These are phyloP conservation scores for Rutstroemia sp. DNA, from an alignment of 2,329 filamentous ascomycete species.

Conservation along the genomic window DNA sequence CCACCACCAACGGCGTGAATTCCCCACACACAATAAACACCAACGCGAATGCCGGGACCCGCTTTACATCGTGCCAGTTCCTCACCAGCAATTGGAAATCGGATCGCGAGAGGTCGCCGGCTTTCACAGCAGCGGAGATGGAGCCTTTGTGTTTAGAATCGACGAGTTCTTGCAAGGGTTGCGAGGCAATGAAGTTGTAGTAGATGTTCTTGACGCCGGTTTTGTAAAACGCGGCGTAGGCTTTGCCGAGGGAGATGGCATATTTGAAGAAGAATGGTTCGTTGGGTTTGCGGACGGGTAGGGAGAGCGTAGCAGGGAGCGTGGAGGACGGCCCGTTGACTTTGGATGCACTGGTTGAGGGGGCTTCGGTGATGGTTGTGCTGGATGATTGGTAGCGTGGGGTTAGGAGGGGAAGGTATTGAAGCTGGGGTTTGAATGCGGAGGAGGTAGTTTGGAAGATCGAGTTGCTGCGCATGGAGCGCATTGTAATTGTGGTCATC, in stretches of 20 bases:
- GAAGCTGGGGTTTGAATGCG: slow-evolving; percentile 31
- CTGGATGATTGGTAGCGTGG: slow-evolving; percentile 30
- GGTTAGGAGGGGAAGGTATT: slow-evolving; percentile 31
- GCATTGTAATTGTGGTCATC: slow-evolving; percentile 22
- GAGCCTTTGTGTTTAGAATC: slow-evolving; percentile 32
- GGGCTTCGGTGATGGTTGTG: slow-evolving; percentile 11
- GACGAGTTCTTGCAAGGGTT: slow-evolving; percentile 40
- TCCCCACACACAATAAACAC: slow-evolving; percentile 76
- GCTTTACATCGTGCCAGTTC: slow-evolving; percentile 63
- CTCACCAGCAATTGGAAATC: slow-evolving; percentile 65
- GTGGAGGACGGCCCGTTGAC: slow-evolving; percentile 70
- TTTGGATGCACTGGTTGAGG: background rate
- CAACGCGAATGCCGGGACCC: slow-evolving; percentile 70
- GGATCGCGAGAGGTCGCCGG: slow-evolving; percentile 47
- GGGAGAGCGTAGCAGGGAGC: slow-evolving; percentile 59
- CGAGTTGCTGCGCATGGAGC: slow-evolving; percentile 21
- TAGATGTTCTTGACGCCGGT: slow-evolving; percentile 69
- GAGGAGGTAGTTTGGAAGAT: slow-evolving; percentile 9
- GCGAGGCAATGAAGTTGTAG: slow-evolving; percentile 49
- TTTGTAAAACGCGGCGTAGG: slow-evolving; percentile 84
- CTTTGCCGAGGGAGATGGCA: slow-evolving; percentile 47
- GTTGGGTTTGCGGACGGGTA: slow-evolving; percentile 47
- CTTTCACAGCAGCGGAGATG: slow-evolving; percentile 28
- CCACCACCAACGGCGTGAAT: slow-evolving; percentile 73
- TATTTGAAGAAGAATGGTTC: slow-evolving; percentile 34